Conservation (phyloP, 208 protist genomes). For the Angomonas deanei region DNA sequence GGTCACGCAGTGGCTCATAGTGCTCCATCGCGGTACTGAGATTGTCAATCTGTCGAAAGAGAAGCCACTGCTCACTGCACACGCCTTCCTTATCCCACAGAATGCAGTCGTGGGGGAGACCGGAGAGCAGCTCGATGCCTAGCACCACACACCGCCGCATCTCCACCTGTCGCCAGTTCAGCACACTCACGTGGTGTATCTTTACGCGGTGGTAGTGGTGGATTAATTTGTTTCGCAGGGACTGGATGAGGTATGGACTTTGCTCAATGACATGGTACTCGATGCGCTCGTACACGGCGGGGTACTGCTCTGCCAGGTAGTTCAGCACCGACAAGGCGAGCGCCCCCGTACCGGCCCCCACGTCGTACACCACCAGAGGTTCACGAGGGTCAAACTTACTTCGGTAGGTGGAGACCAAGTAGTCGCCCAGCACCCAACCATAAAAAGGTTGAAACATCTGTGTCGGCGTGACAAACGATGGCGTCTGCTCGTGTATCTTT, state of each 20-base stretch:
- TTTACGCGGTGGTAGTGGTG: slow-evolving; percentile 79
- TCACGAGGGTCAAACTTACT: slow-evolving; percentile 82
- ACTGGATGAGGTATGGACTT: slow-evolving; percentile 62
- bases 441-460: slow-evolving; percentile 88
- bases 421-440: slow-evolving; percentile 82
- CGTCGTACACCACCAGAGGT: slow-evolving; percentile 85
- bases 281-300: slow-evolving; percentile 60
- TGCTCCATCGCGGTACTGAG: slow-evolving; percentile 64
- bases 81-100: slow-evolving; percentile 65
- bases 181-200: slow-evolving; percentile 68
- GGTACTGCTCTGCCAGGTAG: slow-evolving; percentile 83
- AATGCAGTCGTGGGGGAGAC: slow-evolving; percentile 83
- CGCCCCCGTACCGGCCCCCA: slow-evolving; percentile 81
- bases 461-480: slow-evolving; percentile 67
- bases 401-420: slow-evolving; percentile 71
- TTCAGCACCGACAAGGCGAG: slow-evolving; percentile 69
- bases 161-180: slow-evolving; percentile 79
- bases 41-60: slow-evolving; percentile 76
- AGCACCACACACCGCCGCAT: slow-evolving; percentile 69
- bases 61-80: slow-evolving; percentile 81
- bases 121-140: slow-evolving; percentile 72
- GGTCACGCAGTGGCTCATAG: slow-evolving; percentile 59
- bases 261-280: slow-evolving; percentile 86
- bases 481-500: slow-evolving; percentile 74
- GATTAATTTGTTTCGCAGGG: slow-evolving; percentile 65